Evolutionary conservation across 495 filamentous ascomycete species (phyloP), one percentile per base, ranked within the genome.

Genomic region (Amorphotheca resinae): DNA sequence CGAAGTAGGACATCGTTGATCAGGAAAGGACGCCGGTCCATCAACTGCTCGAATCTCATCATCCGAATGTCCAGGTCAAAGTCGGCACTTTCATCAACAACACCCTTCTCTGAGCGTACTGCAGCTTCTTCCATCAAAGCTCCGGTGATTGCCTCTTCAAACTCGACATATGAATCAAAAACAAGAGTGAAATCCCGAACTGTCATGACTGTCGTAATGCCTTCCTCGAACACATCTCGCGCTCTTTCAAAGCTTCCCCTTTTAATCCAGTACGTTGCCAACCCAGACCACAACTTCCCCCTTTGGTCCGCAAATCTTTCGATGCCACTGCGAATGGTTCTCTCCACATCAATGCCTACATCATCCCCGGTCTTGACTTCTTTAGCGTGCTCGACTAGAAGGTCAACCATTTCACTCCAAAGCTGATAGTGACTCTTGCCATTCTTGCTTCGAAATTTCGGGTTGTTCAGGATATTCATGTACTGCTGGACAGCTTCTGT

Each of bases 391-490:
- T 80, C 82, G 22, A 99, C 91, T n/a, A 96, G 62, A 46, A 96
- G 56, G 52, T 96, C 89, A n/a, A 95, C 82, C 83, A 96, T 91
- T 61, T 96, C 93, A 40, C 82, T 91, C 93, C 93, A 96, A 32
- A 96, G 67, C 60, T 96, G 87, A 58, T 95, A 96, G 49, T 87
- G 84, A 12, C 93, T 87, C 60, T 95, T 95, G 23, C 82, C 82
- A 41, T 89, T 74, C 64, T 93, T 95, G 58, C 88, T 95, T 53
- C 79, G 76, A 63, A 96, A 96, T 11, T 79, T 77, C 12, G 83
- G 78, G 54, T 96, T 91, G 65, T 96, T 87, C 50, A 99, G 71
- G 17, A 96, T 82, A 22, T 89, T 81, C 62, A 95, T 94, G 59
- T 91, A 96, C 50, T 81, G 81, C 64, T 85, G 80, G 25, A 93